A percentile compares a stretch with the other conserved stretches of the same genome.
Conservation (phyloP, 2,329 filamentous ascomycete genomes). For the Claviceps maximensis region DNA sequence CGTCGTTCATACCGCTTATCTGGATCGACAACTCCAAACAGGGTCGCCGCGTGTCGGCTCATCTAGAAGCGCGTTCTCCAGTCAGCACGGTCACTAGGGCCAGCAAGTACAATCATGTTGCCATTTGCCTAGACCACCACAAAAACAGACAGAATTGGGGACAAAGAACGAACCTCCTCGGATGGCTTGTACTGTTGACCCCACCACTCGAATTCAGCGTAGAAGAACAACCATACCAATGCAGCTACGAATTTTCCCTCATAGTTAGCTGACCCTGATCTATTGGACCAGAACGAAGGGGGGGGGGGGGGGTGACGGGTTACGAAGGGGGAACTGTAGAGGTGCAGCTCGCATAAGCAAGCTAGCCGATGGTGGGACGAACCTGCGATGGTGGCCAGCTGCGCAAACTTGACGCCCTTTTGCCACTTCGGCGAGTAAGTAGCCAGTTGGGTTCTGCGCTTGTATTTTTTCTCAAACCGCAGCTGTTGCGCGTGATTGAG, state of each 20-base stretch:
- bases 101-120: neutral
- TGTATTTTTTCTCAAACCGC: conserved; percentile 65
- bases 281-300: neutral
- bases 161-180: conserved; percentile 23
- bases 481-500: conserved; percentile 62
- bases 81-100: conserved; percentile 2
- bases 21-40: conserved; percentile 28
- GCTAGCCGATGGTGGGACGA: too few species aligned
- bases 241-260: conserved; percentile 15
- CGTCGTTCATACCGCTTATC: conserved; percentile 30
- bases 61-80: conserved; percentile 15
- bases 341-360: too few species aligned
- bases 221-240: conserved; percentile 26
- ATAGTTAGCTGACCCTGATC: neutral
- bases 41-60: conserved; percentile 21
- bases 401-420: conserved; percentile 50
- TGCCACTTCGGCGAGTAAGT: conserved; percentile 50
- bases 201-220: conserved; percentile 31
- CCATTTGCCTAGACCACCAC: neutral
- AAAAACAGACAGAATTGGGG: neutral
- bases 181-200: conserved; percentile 29
- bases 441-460: conserved; percentile 51
- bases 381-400: conserved; percentile 47
- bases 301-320: too few species aligned
- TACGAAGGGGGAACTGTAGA: conserved; percentile 34